Conservation (phyloP, 495 filamentous ascomycete genomes). For the Penicillium antarcticum region DNA sequence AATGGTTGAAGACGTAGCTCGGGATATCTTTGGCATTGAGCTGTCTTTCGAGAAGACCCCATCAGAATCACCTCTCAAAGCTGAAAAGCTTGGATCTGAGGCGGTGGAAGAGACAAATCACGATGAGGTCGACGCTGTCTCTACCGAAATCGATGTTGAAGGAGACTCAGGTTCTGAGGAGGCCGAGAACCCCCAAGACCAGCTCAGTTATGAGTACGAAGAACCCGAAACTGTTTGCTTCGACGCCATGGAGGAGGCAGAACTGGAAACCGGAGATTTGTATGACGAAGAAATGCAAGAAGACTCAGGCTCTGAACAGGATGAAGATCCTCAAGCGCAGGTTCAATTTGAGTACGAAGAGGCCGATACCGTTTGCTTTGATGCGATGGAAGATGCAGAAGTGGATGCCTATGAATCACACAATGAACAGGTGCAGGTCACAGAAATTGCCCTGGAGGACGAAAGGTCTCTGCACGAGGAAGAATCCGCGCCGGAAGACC, state of each 20-base stretch:
- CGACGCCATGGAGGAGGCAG: conserved; percentile 18
- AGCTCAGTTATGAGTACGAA: conserved; percentile 15
- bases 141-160: background rate
- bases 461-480: conserved; percentile 1
- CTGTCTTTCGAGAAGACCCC: conserved; percentile 11
- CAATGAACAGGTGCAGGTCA: background rate
- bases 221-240: conserved; percentile 25
- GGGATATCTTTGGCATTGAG: conserved; percentile 26
- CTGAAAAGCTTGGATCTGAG: background rate
- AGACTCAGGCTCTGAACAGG: background rate
- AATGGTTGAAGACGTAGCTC: conserved; percentile 26
- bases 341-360: conserved; percentile 18
- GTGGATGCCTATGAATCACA: conserved; percentile 3
- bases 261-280: conserved; percentile 6
- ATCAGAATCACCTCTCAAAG: conserved; percentile 2
- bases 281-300: background rate
- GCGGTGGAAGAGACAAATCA: background rate
- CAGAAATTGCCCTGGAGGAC: conserved; percentile 1
- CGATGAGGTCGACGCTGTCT: conserved; percentile 1
- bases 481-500: background rate
- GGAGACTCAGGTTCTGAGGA: background rate
- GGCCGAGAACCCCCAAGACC: background rate
- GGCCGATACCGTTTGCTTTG: conserved; percentile 22
- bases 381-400: conserved; percentile 21
- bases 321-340: conserved; percentile 6